These are phyloP conservation scores for Sanguinoderma infundibulare DNA, from an alignment of 1,284 basidiomycete genomes.

Conservation along the genomic window DNA sequence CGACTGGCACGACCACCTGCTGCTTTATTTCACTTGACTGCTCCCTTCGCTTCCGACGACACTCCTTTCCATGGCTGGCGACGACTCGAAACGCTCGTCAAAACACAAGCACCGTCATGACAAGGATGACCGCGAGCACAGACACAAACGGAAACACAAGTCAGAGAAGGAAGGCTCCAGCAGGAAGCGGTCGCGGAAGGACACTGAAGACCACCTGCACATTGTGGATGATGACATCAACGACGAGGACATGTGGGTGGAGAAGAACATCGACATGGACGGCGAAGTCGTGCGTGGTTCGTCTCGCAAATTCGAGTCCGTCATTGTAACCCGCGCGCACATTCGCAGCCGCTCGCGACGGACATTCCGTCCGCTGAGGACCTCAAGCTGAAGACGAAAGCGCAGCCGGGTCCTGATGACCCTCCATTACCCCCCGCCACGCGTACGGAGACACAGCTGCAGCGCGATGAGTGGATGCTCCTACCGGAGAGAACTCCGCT, in stretches of 20 bases:
- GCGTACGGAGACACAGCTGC: constrained; percentile 52
- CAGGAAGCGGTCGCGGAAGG: constrained; percentile 42
- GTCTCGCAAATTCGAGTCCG: neutral
- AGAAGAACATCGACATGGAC: constrained; percentile 84
- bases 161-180: constrained; percentile 43
- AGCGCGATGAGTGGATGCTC: constrained; percentile 94
- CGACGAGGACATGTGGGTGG: constrained; percentile 82
- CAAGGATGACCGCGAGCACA: constrained; percentile 44
- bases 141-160: constrained; percentile 55
- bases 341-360: constrained; percentile 60
- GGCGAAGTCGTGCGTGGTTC: constrained; percentile 63
- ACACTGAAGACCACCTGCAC: constrained; percentile 37
- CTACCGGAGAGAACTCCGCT: constrained; percentile 42
- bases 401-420: constrained; percentile 46
- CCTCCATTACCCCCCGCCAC: constrained; percentile 49
- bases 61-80: constrained; percentile 21
- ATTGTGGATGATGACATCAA: constrained; percentile 73
- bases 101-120: constrained; percentile 44
- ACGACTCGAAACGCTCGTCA: constrained; percentile 29
- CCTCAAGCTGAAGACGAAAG: constrained; percentile 68
- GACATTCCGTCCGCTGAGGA: constrained; percentile 83
- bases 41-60: neutral
- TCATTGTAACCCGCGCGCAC: constrained; percentile 1
- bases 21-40: neutral
- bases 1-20: too few relatives aligned